Conservation (phyloP, 352 stramenopile species). For the Phytopythium boreale region DNA sequence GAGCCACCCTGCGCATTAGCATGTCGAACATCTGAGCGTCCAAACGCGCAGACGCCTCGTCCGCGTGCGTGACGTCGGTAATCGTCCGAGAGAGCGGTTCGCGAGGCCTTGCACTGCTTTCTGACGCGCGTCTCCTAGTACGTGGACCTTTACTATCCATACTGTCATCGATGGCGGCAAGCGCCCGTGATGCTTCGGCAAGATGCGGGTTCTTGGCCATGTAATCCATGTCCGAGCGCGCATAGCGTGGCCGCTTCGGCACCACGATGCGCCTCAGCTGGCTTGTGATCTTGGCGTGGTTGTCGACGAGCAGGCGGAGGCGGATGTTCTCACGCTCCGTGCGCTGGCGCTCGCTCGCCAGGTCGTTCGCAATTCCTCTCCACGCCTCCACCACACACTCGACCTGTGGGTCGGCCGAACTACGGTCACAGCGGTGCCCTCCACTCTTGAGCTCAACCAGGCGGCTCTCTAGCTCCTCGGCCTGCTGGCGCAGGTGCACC, state of each 20-base stretch:
- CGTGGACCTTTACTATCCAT: not conserved
- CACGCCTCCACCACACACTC: constrained; percentile 12
- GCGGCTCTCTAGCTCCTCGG: constrained; percentile 1
- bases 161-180: not conserved
- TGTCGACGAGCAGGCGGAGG: constrained; percentile 43
- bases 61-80: constrained; percentile 5
- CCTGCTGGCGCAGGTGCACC: constrained; percentile 39
- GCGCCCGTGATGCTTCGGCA: constrained; percentile 1
- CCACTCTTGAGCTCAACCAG: not conserved
- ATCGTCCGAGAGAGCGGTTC: constrained; percentile 18
- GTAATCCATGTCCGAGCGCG: no score
- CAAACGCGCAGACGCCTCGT: not conserved
- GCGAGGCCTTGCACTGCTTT: not conserved
- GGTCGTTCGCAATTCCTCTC: constrained; percentile 40
- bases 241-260: constrained; percentile 20
- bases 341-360: constrained; percentile 39
- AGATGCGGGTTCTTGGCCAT: constrained; percentile 7
- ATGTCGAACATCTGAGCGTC: constrained; percentile 6
- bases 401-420: not conserved
- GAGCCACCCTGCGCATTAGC: not conserved
- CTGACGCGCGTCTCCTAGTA: not conserved
- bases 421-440: not conserved
- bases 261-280: constrained; percentile 50
- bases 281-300: constrained; percentile 49
- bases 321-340: constrained; percentile 57